These are phyloP conservation scores for Candida glucosophila DNA, from an alignment of 1,139 yeast species.

Conservation along the genomic window DNA sequence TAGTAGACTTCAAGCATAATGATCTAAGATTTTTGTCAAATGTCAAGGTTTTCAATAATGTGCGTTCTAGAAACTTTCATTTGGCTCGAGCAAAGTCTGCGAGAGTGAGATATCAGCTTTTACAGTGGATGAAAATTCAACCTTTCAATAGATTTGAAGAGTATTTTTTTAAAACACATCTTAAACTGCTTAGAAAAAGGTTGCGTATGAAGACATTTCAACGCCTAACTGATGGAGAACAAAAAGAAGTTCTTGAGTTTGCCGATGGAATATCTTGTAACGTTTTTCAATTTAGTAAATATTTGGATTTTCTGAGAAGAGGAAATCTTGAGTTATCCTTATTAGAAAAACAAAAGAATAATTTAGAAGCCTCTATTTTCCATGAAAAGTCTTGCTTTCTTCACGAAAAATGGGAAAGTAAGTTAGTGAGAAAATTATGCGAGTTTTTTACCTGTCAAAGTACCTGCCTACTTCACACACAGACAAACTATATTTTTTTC, in stretches of 20 bases:
- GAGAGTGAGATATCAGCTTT: constrained; percentile 20
- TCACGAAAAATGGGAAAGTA: constrained; percentile 17
- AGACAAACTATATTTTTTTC: constrained; percentile 28
- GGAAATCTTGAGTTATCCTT: constrained; percentile 4
- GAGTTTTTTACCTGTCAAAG: constrained; percentile 19
- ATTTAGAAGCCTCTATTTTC: constrained; percentile 4
- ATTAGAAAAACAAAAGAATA: constrained; percentile 5
- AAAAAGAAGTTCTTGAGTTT: constrained; percentile 11
- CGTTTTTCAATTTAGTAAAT: constrained; percentile 10
- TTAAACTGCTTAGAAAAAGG: constrained; percentile 7
- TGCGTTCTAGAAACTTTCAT: constrained; percentile 6
- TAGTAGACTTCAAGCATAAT: constrained; percentile 27
- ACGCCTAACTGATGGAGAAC: constrained; percentile 6
- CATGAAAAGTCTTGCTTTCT: constrained; percentile 5
- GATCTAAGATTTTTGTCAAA: constrained; percentile 26
- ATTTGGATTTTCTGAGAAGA: constrained; percentile 7
- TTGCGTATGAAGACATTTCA: constrained; percentile 7
- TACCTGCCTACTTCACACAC: constrained; percentile 23
- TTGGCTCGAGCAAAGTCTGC: constrained; percentile 11
- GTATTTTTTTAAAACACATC: constrained; percentile 14
- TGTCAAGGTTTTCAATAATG: constrained; percentile 5
- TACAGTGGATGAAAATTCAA: constrained; percentile 31
- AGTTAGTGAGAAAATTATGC: constrained; percentile 15
- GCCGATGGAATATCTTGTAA: constrained; percentile 11
- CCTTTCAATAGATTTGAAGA: constrained; percentile 29